A percentile compares a stretch with the other conserved stretches of the same genome.
Conservation (phyloP, 352 stramenopile species). For the Phytophthora nicotianae region DNA sequence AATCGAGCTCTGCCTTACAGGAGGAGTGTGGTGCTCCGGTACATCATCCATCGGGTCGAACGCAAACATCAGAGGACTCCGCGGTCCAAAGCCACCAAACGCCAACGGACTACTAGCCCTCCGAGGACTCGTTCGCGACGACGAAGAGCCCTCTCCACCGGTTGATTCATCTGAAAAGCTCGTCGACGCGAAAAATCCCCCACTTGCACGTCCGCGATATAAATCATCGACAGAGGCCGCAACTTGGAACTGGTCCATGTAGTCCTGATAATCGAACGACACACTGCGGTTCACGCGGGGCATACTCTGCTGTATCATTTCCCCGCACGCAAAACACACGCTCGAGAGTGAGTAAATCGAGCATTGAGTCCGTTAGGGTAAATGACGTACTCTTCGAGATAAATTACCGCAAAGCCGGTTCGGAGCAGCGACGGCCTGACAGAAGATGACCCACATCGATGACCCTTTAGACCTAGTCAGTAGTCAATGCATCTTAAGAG, state of each 20-base stretch:
- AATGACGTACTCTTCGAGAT: slow-evolving; percentile 58
- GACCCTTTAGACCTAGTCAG: not conserved
- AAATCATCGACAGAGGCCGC: slow-evolving; percentile 54
- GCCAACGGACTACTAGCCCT: slow-evolving; percentile 60
- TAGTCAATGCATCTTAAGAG: not conserved
- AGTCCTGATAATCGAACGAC: slow-evolving; percentile 78
- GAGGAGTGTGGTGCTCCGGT: slow-evolving; percentile 40
- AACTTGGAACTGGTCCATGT: slow-evolving; percentile 43
- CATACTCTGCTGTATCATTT: slow-evolving; percentile 50
- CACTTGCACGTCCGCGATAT: slow-evolving; percentile 51
- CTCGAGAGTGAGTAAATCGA: slow-evolving; percentile 23
- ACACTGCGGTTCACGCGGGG: slow-evolving; percentile 74
- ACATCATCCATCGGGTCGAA: slow-evolving; percentile 80
- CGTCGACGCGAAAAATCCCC: slow-evolving; percentile 48
- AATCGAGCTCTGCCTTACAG: slow-evolving; percentile 19
- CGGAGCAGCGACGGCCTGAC: slow-evolving; percentile 51
- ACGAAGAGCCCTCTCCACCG: slow-evolving; percentile 37
- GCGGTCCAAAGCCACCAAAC: slow-evolving; percentile 61
- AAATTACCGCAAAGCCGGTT: slow-evolving; percentile 56
- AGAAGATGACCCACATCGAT: slow-evolving; percentile 23
- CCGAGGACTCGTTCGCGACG: slow-evolving; percentile 55
- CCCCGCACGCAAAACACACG: slow-evolving; percentile 8
- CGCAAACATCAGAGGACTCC: slow-evolving; percentile 79
- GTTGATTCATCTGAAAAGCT: slow-evolving; percentile 69
- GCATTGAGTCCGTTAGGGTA: slow-evolving; percentile 11